Percentiles rank a stretch among this genome's conserved stretches.
These are phyloP conservation scores for Azolla pinnata DNA, from an alignment of 75 land plant species.

Conservation along the genomic window DNA sequence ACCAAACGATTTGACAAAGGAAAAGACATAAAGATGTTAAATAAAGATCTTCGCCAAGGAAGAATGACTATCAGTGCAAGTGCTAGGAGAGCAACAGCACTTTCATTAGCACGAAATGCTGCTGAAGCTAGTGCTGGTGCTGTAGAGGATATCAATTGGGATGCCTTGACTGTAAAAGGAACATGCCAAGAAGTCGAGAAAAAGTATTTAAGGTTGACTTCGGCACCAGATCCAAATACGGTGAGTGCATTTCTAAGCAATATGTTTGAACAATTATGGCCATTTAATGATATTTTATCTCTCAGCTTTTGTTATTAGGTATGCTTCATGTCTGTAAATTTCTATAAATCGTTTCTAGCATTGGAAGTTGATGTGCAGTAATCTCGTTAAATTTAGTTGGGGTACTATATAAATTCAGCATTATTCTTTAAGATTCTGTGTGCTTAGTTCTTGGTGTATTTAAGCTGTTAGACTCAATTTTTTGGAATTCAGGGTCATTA, in stretches of 20 bases:
- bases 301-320: too few species aligned
- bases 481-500: too few species aligned
- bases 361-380: too few species aligned
- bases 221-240: constrained; percentile 93
- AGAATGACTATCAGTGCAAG: constrained; percentile 19
- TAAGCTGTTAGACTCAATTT: too few species aligned
- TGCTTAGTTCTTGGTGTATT: too few species aligned
- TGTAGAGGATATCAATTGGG: constrained; percentile 98
- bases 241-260: constrained; percentile 50
- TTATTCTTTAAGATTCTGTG: too few species aligned
- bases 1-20: constrained; percentile 75
- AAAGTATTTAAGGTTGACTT: constrained; percentile 85
- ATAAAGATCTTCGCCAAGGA: not conserved
- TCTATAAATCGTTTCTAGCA: too few species aligned
- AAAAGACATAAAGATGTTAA: constrained; percentile 18
- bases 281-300: too few species aligned
- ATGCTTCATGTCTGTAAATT: too few species aligned
- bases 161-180: constrained; percentile 83
- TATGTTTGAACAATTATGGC: too few species aligned
- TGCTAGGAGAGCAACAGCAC: constrained; percentile 50
- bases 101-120: constrained; percentile 46
- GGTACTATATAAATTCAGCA: too few species aligned
- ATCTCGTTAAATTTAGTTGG: too few species aligned
- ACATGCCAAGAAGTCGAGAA: constrained; percentile 97
- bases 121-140: constrained; percentile 55